Evolutionary conservation across 2,329 filamentous ascomycete species (phyloP).

Genomic region (Colletotrichum limetticola): DNA sequence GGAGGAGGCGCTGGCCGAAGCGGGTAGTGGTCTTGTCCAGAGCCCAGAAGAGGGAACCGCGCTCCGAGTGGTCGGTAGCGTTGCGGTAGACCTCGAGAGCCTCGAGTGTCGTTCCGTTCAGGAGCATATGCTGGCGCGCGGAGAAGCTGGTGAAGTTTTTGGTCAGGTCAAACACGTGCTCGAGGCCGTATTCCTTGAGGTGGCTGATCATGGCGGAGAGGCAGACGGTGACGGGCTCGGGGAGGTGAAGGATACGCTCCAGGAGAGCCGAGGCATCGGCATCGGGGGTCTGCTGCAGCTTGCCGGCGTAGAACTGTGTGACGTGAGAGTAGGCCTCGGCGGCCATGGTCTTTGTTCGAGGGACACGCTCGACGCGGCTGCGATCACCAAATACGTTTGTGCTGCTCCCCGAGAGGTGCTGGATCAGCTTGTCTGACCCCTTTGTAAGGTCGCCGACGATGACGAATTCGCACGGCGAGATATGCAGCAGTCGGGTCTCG

Average conservation of each 20-base stretch:
- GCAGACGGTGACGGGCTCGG: constrained; percentile 89
- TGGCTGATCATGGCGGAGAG: constrained; percentile 97
- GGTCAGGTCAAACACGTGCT: constrained; percentile 95
- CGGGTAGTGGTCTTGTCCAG: constrained; percentile 91
- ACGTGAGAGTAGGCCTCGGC: constrained; percentile 90
- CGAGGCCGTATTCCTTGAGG: constrained; percentile 88
- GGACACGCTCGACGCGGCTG: constrained; percentile 83
- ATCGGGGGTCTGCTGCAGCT: constrained; percentile 68
- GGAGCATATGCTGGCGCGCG: constrained; percentile 91
- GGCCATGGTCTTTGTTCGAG: constrained; percentile 82
- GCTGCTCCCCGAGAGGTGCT: constrained; percentile 88
- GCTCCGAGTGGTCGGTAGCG: constrained; percentile 84
- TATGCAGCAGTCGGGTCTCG: constrained; percentile 93
- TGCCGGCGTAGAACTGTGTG: constrained; percentile 90
- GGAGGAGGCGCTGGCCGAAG: constrained; percentile 86
- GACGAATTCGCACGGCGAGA: constrained; percentile 94
- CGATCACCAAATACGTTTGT: constrained; percentile 93
- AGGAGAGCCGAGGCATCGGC: constrained; percentile 70
- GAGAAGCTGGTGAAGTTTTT: constrained; percentile 98
- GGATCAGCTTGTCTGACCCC: constrained; percentile 90
- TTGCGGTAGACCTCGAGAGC: constrained; percentile 97
- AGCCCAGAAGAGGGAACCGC: constrained; percentile 94
- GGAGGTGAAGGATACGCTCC: constrained; percentile 86
- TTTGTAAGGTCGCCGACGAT: constrained; percentile 91
- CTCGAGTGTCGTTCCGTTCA: constrained; percentile 94